Evolutionary conservation across 2,329 filamentous ascomycete genomes (phyloP), one percentile per base, ranked within the genome.

Genomic region (Aspergillus fischeri): DNA sequence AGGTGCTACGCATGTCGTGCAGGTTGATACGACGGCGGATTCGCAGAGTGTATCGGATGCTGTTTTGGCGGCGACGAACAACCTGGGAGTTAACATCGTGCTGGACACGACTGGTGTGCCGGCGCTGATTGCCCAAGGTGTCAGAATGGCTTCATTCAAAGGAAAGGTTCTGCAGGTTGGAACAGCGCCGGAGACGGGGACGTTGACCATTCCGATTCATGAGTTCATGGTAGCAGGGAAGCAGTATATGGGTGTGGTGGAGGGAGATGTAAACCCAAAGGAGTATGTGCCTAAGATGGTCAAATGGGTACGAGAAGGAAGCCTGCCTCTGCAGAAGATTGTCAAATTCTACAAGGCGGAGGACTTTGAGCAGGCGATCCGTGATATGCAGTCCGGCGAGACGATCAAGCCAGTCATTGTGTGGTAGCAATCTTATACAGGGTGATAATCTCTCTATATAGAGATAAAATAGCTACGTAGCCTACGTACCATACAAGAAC

Each of bases 111-210:
- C 79, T 1, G 82, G 79, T 0, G 74, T 75, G 0, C 68, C 75
- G 41, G 57, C 74, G 42, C 58, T 82, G 55, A 67, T 82, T 17
- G 68, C 76, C 8, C 76, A 76, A 3, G 75, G 73, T 1, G 59
- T 81, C 2, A 70, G 77, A 1, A 74, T 74, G 35, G 74, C 79
- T 4, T 68, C 77, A 11, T 75, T 75, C 29, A 74, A 74, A 56
- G 81, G 80, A 1, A 78, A 78, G 58, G 73, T 82, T 27, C 73
- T 83, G 5, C 78, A 82, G 60, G 77, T 83, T 20, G 81, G 81
- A 0, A 77, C 76, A 0, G 74, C 80, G 4, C 75, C 77, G 44
- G 72, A 76, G 2, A 75, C 77, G 2, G 70, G 74, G 5, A 71
- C 72, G n/a, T 56, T 82, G 21, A 68, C 68, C 3, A 59, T 83